Conservation (phyloP, 208 protist species). For the Phytomonas francai region DNA sequence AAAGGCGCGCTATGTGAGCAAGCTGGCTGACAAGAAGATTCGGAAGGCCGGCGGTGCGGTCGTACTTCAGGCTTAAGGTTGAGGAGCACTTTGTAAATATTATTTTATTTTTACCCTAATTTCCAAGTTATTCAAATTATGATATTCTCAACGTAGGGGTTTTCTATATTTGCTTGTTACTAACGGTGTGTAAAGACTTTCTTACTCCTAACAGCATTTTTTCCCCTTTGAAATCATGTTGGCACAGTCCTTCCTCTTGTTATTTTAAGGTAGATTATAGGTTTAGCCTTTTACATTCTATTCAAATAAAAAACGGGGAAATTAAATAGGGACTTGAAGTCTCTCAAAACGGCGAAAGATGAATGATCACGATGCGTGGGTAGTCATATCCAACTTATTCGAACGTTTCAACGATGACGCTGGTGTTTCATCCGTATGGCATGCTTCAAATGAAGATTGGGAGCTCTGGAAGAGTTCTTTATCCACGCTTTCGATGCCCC, state of each 20-base stretch:
- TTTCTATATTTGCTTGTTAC: constrained; percentile 1
- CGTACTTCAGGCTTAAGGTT: constrained; percentile 93
- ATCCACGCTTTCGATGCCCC: background rate
- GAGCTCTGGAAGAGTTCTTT: constrained; percentile 4
- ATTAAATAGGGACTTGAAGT: background rate
- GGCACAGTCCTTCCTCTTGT: background rate
- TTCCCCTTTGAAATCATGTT: constrained; percentile 7
- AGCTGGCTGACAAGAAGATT: constrained; percentile 99
- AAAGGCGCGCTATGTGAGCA: constrained; percentile 98
- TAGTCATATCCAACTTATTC: constrained; percentile 7
- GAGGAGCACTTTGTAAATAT: constrained; percentile 8
- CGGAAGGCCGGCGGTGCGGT: constrained; percentile 98
- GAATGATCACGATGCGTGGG: constrained; percentile 17
- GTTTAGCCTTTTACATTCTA: background rate
- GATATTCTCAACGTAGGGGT: background rate
- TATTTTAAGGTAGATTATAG: background rate
- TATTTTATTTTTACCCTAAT: constrained; percentile 19
- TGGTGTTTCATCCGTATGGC: constrained; percentile 12
- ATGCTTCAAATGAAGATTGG: constrained; percentile 22
- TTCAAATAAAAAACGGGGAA: background rate
- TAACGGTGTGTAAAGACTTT: background rate
- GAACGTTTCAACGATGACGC: constrained; percentile 9
- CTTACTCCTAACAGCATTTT: background rate
- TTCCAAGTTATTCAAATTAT: constrained; percentile 10
- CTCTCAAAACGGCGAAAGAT: background rate